Evolutionary conservation across 2,329 filamentous ascomycete species (phyloP).

Genomic region (Alternaria ventricosa): DNA sequence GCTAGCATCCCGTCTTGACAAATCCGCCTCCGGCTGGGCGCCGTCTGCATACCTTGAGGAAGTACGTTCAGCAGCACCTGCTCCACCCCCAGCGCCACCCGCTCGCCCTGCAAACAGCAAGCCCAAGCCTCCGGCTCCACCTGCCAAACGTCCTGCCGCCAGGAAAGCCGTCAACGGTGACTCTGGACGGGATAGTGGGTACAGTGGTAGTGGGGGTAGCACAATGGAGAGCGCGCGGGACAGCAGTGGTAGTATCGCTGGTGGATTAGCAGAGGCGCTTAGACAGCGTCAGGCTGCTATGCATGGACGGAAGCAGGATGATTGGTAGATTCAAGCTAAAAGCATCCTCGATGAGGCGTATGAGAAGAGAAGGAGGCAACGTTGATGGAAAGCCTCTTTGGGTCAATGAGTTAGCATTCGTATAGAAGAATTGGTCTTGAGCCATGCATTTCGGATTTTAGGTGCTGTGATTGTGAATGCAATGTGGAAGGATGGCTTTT

Average conservation of each 20-base stretch:
- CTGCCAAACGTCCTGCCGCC: slow-evolving; percentile 76
- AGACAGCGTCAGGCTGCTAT: slow-evolving; percentile 58
- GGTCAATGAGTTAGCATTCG: not conserved
- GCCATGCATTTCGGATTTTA: not conserved
- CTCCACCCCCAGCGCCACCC: slow-evolving; percentile 54
- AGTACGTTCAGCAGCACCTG: slow-evolving; percentile 65
- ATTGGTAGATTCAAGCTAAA: slow-evolving; percentile 32
- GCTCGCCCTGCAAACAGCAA: slow-evolving; percentile 72
- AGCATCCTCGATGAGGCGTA: not conserved
- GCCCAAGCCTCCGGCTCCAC: slow-evolving; percentile 76
- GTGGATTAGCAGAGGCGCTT: slow-evolving; percentile 59
- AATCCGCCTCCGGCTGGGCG: slow-evolving; percentile 84
- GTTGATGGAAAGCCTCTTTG: not conserved
- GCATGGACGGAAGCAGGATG: slow-evolving; percentile 50
- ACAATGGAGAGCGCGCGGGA: slow-evolving; percentile 48
- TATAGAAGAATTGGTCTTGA: not conserved
- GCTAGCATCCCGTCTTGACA: slow-evolving; percentile 77
- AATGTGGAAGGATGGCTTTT: not conserved
- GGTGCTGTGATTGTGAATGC: not conserved
- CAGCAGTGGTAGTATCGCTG: slow-evolving; percentile 54
- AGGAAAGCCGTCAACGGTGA: slow-evolving; percentile 70
- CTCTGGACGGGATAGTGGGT: slow-evolving; percentile 70
- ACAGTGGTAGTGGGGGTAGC: slow-evolving; percentile 51
- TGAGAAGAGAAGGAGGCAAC: not conserved
- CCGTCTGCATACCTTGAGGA: slow-evolving; percentile 95